Base-by-base conservation (phyloP, 345 rosid species). In the Eucalyptus brandiana region DNA sequence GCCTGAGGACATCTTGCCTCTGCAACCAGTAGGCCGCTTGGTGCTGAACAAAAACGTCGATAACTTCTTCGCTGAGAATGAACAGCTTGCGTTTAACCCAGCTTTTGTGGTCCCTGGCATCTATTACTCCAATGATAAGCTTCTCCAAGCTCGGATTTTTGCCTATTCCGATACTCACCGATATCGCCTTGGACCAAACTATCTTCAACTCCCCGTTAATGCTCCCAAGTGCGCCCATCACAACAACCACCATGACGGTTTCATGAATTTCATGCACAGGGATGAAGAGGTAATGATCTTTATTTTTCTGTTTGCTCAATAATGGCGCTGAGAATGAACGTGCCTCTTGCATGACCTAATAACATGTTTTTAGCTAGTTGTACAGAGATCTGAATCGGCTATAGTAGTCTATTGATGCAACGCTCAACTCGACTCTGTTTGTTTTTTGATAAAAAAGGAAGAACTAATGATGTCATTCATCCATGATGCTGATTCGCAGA, bases 131-230 rank as follows among this genome's bases (percentile, higher is more conserved):
- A 95, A 98, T 90, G 99, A 98, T 91, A 97, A 98, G 90, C 80
- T 96, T 86, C 99, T 98, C 87, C 99, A 97, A 94, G 93, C 93
- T 90, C 93, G 99, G 30, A 92, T 96, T 92, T 98, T 98, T 94
- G 96, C 97, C 89, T 34, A 95, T 54, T 99, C 97, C n/a, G 99
- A 98, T 91, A 97, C 99, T 47, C 99, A 98, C 92, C 96, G 99
- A 92, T 97, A 97, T 93, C 97, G 99, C 51, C 98, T 98, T 81
- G 99, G 99, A 89, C 98, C 99, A 26, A 98, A 97, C 94, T 98
- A 98, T 92, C 92, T 97, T 88, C 98, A 94, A 86, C 96, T 97
- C 72, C 99, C 99, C 2, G 97, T 90, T 54, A 98, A 98, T 93
- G 97, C 99, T 81, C 97, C 99, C 81, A 97, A 98, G 91, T 97